A percentile compares a stretch with the other conserved stretches of the same genome.
phyloP scores from a whole-genome alignment of 108 stramenopile genomes.

The Fistulifera solaris region DNA sequence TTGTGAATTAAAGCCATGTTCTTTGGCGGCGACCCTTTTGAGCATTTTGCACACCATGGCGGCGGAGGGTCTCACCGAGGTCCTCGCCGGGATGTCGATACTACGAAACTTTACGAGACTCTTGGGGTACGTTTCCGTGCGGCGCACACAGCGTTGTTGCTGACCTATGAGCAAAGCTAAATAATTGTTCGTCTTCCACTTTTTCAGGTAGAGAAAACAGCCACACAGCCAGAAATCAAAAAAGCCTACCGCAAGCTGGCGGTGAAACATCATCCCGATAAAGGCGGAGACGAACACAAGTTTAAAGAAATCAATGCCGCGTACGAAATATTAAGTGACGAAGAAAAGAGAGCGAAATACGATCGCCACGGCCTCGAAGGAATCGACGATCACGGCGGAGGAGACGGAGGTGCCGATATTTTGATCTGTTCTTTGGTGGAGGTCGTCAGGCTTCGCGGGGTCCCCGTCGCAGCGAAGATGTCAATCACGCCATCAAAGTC shows the following conservation, averaged over 20 bases:
- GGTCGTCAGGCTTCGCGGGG: constrained; percentile 46
- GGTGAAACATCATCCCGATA: constrained; percentile 85
- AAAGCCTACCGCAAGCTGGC: constrained; percentile 79
- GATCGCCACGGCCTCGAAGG: constrained; percentile 88
- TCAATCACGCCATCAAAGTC: constrained; percentile 92
- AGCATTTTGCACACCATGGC: constrained; percentile 55
- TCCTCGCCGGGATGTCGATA: constrained; percentile 46
- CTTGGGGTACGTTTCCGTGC: constrained; percentile 71
- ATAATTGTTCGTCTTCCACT: no score
- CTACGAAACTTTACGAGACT: constrained; percentile 77
- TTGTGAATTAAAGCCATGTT: no score
- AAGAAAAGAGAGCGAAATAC: constrained; percentile 82
- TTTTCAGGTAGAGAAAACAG: constrained; percentile 57
- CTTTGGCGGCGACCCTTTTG: constrained; percentile 81
- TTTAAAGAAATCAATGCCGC: constrained; percentile 89
- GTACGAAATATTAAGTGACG: constrained; percentile 84
- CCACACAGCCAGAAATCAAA: constrained; percentile 76
- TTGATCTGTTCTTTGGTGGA: constrained; percentile 95
- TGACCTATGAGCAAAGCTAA: no score
- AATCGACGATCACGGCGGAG: constrained; percentile 41
- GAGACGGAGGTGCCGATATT: constrained; percentile 74
- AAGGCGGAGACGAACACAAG: constrained; percentile 83
- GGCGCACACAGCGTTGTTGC: no score
- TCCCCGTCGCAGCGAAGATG: constrained; percentile 88
- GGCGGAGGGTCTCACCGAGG: constrained; percentile 29